These are phyloP conservation scores for Prunus kanzakura DNA, from an alignment of 306 rosid genomes.

Conservation along the genomic window DNA sequence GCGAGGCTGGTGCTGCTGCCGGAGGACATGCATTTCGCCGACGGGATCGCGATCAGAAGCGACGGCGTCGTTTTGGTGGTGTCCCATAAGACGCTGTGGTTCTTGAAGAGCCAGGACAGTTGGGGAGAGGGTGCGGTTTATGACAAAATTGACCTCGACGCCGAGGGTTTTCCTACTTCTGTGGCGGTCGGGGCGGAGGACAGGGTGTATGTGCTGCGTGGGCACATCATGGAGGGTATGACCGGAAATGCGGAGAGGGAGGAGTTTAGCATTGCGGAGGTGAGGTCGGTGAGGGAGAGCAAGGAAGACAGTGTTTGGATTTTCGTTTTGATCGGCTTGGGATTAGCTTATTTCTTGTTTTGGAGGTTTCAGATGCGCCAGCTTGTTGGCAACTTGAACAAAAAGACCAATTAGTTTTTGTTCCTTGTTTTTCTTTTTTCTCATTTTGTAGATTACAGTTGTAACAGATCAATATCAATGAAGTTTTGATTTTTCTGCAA, in stretches of 20 bases:
- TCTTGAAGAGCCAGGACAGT: constrained; percentile 58
- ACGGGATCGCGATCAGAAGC: constrained; percentile 46
- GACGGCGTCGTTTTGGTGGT: constrained; percentile 85
- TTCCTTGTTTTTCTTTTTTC: too few relatives aligned
- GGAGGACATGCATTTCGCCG: constrained; percentile 46
- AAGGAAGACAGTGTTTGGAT: constrained; percentile 57
- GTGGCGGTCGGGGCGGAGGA: constrained; percentile 43
- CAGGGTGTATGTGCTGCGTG: constrained; percentile 61
- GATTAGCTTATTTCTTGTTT: constrained; percentile 56
- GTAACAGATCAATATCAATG: neutral
- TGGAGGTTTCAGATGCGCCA: constrained; percentile 84
- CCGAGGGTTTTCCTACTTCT: constrained; percentile 56
- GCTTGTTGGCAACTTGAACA: constrained; percentile 46
- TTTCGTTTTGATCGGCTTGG: constrained; percentile 62
- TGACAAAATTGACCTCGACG: constrained; percentile 62
- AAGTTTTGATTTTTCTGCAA: neutral
- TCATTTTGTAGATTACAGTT: neutral
- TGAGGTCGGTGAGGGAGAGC: constrained; percentile 44
- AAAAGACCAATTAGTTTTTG: constrained; percentile 45
- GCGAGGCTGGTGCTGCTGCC: constrained; percentile 50
- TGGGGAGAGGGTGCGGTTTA: constrained; percentile 57
- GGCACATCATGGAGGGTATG: constrained; percentile 45
- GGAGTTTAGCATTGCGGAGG: constrained; percentile 57
- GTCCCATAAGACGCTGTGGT: constrained; percentile 45
- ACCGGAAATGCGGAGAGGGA: constrained; percentile 47